Conservation (phyloP, 129 eudicot species). For the Logfia minima region DNA sequence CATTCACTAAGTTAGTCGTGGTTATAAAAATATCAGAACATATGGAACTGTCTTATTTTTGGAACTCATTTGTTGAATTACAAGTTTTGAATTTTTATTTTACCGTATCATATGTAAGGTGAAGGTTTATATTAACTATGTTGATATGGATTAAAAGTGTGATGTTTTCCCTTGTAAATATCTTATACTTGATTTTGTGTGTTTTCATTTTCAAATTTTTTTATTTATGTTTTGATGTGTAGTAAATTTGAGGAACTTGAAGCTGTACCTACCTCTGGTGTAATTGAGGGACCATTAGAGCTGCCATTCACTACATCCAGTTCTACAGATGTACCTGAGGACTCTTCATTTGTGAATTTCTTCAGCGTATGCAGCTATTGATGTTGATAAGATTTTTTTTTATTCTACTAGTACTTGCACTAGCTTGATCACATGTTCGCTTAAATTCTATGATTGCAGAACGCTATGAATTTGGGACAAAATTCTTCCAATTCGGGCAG, state of each 20-base stretch:
- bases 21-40: background rate
- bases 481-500: constrained; percentile 22
- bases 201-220: background rate
- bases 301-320: constrained; percentile 13
- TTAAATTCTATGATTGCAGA: constrained; percentile 32
- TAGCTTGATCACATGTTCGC: background rate
- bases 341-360: constrained; percentile 54
- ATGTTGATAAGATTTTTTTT: background rate
- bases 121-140: background rate
- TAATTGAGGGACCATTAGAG: constrained; percentile 6
- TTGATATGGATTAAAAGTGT: background rate
- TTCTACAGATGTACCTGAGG: constrained; percentile 44
- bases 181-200: background rate
- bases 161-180: background rate
- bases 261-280: constrained; percentile 7
- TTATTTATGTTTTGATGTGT: background rate
- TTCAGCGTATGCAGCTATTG: constrained; percentile 45
- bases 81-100: background rate
- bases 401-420: background rate
- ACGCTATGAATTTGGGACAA: constrained; percentile 46
- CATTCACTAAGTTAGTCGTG: background rate
- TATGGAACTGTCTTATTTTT: background rate
- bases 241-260: constrained; percentile 43
- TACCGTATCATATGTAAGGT: background rate
- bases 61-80: background rate